Percentiles rank a stretch among this genome's conserved stretches.
phyloP scores from a whole-genome alignment of 352 stramenopile species.

The Pythium sukuiense region DNA sequence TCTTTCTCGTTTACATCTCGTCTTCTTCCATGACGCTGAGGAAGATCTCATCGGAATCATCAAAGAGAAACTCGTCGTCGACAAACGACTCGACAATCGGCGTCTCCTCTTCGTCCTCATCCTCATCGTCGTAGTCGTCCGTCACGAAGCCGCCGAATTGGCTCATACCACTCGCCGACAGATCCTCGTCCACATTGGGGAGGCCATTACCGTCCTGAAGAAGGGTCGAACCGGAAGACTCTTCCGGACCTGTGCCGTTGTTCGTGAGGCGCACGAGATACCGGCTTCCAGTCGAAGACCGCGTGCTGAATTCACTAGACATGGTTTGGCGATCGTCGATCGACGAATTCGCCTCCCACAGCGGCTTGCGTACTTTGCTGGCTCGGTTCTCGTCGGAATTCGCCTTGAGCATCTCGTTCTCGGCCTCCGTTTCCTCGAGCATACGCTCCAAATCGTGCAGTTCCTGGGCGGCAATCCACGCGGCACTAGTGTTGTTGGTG shows the following conservation, averaged over 20 bases:
- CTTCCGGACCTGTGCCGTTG: conserved; percentile 5
- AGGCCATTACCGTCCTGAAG: conserved; percentile 13
- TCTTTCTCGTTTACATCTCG: background rate
- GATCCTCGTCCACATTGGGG: conserved; percentile 19
- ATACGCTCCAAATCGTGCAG: conserved; percentile 31
- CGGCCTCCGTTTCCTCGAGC: conserved; percentile 14
- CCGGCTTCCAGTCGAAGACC: conserved; percentile 19
- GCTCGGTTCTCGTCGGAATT: conserved; percentile 4
- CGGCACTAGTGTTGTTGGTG: conserved; percentile 47
- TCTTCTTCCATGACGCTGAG: conserved; percentile 16
- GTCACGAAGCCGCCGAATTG: conserved; percentile 18
- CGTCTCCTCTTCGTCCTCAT: conserved; percentile 22
- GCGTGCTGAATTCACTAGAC: conserved; percentile 32
- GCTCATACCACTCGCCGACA: conserved; percentile 13
- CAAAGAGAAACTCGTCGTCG: conserved; percentile 28
- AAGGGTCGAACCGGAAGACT: background rate
- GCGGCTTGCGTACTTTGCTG: conserved; percentile 18
- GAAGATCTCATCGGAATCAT: conserved; percentile 28
- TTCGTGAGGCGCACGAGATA: conserved; percentile 20
- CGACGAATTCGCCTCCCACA: conserved; percentile 12
- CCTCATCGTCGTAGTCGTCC: conserved; percentile 20
- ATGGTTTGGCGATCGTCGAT: conserved; percentile 39
- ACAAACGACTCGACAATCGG: conserved; percentile 31
- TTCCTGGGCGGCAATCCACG: conserved; percentile 56
- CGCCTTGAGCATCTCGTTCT: conserved; percentile 23